Evolutionary conservation across 805 yeast species (phyloP).

Genomic region (Hanseniaspora occidentalis): DNA sequence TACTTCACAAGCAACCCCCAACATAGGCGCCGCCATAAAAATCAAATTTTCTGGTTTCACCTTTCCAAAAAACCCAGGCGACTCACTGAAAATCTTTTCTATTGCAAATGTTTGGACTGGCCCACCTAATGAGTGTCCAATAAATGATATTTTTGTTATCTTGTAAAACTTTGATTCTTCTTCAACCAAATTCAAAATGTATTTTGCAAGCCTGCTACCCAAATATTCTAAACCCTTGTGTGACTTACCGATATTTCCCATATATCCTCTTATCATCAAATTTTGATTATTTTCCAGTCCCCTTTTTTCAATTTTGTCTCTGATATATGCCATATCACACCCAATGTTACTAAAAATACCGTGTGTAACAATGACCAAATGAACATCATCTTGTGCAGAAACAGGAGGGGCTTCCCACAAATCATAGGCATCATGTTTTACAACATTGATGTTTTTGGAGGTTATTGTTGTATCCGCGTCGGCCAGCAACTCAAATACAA

Average conservation of each 20-base stretch:
- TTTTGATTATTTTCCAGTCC: slow-evolving; percentile 41
- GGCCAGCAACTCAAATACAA: slow-evolving; percentile 30
- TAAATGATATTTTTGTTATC: slow-evolving; percentile 48
- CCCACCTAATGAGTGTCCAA: slow-evolving; percentile 93
- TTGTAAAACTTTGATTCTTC: slow-evolving; percentile 31
- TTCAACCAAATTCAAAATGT: slow-evolving; percentile 33
- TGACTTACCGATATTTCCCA: slow-evolving; percentile 77
- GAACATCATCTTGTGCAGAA: slow-evolving; percentile 44
- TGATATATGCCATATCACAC: slow-evolving; percentile 80
- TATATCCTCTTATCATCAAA: slow-evolving; percentile 69
- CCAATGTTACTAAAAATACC: slow-evolving; percentile 86
- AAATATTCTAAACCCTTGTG: slow-evolving; percentile 77
- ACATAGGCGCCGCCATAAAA: slow-evolving; percentile 74
- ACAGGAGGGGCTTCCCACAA: slow-evolving; percentile 66
- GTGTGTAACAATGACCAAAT: slow-evolving; percentile 77
- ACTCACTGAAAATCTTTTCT: slow-evolving; percentile 48
- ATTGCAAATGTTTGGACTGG: slow-evolving; percentile 83
- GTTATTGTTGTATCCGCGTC: not conserved
- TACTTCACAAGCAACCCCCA: slow-evolving; percentile 81
- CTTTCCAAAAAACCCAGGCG: slow-evolving; percentile 57
- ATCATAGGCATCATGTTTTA: slow-evolving; percentile 43
- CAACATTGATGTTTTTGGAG: slow-evolving; percentile 17
- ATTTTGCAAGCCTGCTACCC: slow-evolving; percentile 73
- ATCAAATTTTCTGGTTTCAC: slow-evolving; percentile 69
- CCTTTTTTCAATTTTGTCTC: slow-evolving; percentile 57